Evolutionary conservation across 257 asterid genomes (phyloP), one percentile per base, ranked within the genome.

Genomic region (Thymus mandschuricus): DNA sequence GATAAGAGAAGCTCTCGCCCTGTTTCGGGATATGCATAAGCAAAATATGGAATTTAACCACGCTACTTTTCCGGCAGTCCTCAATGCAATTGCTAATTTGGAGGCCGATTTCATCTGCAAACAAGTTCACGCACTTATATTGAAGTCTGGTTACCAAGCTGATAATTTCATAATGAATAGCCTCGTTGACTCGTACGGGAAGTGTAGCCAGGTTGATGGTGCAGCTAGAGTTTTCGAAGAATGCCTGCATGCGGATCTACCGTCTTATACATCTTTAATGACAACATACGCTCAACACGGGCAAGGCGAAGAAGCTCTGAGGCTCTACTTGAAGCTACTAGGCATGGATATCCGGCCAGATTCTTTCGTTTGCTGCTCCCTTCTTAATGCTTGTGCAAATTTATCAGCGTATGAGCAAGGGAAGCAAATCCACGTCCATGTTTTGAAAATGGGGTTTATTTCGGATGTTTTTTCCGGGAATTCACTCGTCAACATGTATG

Each of bases 401-500:
- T 76, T 90, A 73, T 90, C 97, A 40, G 92, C 91, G 6, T 90
- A 84, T 15, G 97, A 86, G 72, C 92, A 84, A 59, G 97, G 97
- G 71, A 90, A 88, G 83, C 96, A 84, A 84, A 81, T 90, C 43
- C 92, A 90, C 67, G 95, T 75, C 40, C 95, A 88, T 68, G 81
- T 78, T 46, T 66, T 86, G 82, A 86, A 90, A 76, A 69, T 84
- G 48, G 96, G 96, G 68, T 86, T 86, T 55, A 81, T 79, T 69
- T 79, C 79, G 0, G 96, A 90, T 83, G 73, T 76, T 59, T 90
- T 88, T 83, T 77, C 97, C 9, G 91, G 95, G 51, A 90, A 90
- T 80, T 90, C 92, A 44, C 89, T 90, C n/a, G 89, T 90, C 9
- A 85, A 90, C 81, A 90, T 90, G 97, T 90, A 88, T 68, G 95